Evolutionary conservation across 2,329 filamentous ascomycete species (phyloP).

Genomic region (Colletotrichum lindemuthianum): DNA sequence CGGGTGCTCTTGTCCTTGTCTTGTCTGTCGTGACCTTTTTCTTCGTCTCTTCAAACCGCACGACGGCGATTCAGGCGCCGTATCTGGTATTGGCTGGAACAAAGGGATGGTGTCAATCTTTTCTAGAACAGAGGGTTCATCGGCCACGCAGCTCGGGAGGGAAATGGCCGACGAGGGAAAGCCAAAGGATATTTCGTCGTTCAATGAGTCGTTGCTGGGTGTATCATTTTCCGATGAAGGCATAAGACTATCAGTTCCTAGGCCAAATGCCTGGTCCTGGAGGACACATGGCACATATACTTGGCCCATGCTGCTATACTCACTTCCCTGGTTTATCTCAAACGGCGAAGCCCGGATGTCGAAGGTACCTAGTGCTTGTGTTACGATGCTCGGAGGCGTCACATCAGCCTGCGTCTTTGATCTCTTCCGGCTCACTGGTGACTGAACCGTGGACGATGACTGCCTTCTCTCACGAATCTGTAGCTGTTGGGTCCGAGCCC

Average conservation of each 20-base stretch:
- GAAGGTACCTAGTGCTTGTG: too few relatives aligned
- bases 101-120: neutral
- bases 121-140: neutral
- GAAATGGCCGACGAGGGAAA: constrained; percentile 11
- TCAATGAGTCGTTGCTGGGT: neutral
- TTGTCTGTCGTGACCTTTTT: constrained; percentile 8
- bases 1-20: neutral
- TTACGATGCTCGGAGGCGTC: neutral
- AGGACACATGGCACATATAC: neutral
- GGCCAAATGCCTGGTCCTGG: neutral
- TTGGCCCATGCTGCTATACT: neutral
- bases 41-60: neutral
- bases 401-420: neutral
- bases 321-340: too few relatives aligned
- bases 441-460: neutral
- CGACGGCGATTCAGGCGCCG: neutral
- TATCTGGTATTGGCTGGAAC: neutral
- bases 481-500: constrained; percentile 38
- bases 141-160: neutral
- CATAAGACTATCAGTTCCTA: neutral
- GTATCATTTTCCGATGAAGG: neutral
- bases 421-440: constrained; percentile 3
- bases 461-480: constrained; percentile 18
- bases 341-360: too few relatives aligned
- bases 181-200: neutral